These are phyloP conservation scores for Pulveroboletus sp. DNA, from an alignment of 768 basidiomycete genomes.

Conservation along the genomic window DNA sequence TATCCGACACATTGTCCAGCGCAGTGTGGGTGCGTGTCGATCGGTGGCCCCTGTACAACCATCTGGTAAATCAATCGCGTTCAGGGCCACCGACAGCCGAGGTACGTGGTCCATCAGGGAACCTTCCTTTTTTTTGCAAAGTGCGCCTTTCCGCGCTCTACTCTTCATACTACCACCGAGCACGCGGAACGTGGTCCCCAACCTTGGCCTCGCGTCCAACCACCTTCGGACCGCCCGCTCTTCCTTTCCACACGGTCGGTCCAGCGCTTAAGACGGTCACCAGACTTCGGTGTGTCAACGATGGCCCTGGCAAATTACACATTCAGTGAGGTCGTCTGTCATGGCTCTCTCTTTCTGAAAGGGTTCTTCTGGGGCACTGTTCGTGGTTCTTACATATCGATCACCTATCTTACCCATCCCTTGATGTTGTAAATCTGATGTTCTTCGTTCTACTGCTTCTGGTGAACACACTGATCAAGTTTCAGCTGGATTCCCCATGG, in stretches of 20 bases:
- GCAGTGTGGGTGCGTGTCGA: constrained; percentile 9
- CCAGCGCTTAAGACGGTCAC: not conserved
- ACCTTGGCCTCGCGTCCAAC: not conserved
- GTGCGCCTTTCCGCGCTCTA: too few species aligned
- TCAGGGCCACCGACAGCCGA: too few species aligned
- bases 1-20: not conserved
- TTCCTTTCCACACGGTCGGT: not conserved
- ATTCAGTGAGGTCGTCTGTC: not conserved
- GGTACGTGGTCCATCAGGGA: not conserved
- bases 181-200: not conserved
- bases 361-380: too few species aligned
- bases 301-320: not conserved
- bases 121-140: not conserved
- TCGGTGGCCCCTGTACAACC: not conserved
- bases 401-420: too few species aligned
- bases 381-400: too few species aligned
- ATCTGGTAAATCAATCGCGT: not conserved
- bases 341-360: not conserved
- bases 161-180: too few species aligned
- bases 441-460: not conserved
- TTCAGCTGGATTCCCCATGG: not conserved
- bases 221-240: not conserved
- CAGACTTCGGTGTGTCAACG: not conserved
- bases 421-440: too few species aligned
- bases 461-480: not conserved